These are phyloP conservation scores for Scleroderma citrinum DNA, from an alignment of 768 basidiomycete species.

Conservation along the genomic window DNA sequence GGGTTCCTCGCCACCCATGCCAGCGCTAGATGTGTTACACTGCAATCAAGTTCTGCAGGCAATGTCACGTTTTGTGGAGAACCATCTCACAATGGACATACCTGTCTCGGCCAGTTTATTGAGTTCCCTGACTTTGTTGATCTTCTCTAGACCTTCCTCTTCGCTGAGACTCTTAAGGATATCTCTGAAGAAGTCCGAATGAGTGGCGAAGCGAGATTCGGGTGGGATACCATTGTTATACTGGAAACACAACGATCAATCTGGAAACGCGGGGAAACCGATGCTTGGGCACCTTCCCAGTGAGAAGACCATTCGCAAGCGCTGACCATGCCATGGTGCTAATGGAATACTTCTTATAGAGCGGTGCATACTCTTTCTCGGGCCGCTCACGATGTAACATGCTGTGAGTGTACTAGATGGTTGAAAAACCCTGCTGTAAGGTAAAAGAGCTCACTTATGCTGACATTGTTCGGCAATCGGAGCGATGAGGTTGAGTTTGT, in stretches of 20 bases:
- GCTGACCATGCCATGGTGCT: slow-evolving; percentile 53
- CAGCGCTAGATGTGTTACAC: slow-evolving; percentile 45
- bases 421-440: neutral
- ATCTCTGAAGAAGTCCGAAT: slow-evolving; percentile 41
- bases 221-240: slow-evolving; percentile 47
- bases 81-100: slow-evolving; percentile 3
- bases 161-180: slow-evolving; percentile 38
- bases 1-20: slow-evolving; percentile 51
- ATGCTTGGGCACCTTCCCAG: slow-evolving; percentile 37
- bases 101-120: slow-evolving; percentile 38
- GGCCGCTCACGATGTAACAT: slow-evolving; percentile 49
- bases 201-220: slow-evolving; percentile 45
- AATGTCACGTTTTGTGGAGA: neutral
- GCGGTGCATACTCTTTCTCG: slow-evolving; percentile 45
- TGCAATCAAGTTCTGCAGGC: slow-evolving; percentile 37
- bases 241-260: slow-evolving; percentile 15
- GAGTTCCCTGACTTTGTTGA: slow-evolving; percentile 44
- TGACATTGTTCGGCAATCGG: slow-evolving; percentile 52
- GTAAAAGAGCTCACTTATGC: slow-evolving; percentile 29
- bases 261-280: neutral
- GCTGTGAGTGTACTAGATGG: slow-evolving; percentile 18
- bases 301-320: slow-evolving; percentile 48
- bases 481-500: slow-evolving; percentile 42
- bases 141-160: slow-evolving; percentile 39
- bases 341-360: slow-evolving; percentile 41